Percentiles rank a stretch among this genome's conserved stretches.
phyloP scores from a whole-genome alignment of 306 rosid species.

The Castanopsis chinensis region DNA sequence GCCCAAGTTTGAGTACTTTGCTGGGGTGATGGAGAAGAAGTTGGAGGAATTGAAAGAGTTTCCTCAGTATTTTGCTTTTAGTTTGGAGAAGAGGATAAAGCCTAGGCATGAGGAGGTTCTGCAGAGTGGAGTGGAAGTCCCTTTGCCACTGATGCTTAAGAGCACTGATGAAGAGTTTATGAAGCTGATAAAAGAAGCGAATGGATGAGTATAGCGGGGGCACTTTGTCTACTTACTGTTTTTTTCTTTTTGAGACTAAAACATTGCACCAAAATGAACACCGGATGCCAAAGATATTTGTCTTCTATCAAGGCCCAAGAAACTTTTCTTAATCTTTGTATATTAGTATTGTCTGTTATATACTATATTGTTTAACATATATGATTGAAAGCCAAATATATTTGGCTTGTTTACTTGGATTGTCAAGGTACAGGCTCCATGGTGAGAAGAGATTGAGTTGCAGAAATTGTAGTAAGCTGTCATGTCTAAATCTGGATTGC shows the following conservation, averaged over 20 bases:
- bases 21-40: constrained; percentile 52
- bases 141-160: constrained; percentile 75
- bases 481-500: not conserved
- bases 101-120: constrained; percentile 67
- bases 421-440: not conserved
- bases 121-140: constrained; percentile 44
- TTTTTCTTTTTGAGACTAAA: not conserved
- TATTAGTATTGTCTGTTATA: too few relatives aligned
- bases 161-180: constrained; percentile 74
- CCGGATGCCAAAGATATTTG: too few relatives aligned
- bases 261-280: too few relatives aligned
- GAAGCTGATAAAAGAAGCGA: constrained; percentile 35
- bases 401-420: not conserved
- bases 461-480: not conserved
- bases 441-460: not conserved
- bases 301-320: too few relatives aligned
- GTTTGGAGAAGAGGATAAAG: constrained; percentile 88
- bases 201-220: not conserved
- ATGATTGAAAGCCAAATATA: not conserved
- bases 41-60: constrained; percentile 69
- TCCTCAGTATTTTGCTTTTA: constrained; percentile 87
- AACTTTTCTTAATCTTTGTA: too few relatives aligned
- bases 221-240: not conserved
- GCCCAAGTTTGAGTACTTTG: constrained; percentile 74
- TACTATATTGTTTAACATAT: too few relatives aligned